Conservation (phyloP, 257 asterid species). For the Primulina tabacum region DNA sequence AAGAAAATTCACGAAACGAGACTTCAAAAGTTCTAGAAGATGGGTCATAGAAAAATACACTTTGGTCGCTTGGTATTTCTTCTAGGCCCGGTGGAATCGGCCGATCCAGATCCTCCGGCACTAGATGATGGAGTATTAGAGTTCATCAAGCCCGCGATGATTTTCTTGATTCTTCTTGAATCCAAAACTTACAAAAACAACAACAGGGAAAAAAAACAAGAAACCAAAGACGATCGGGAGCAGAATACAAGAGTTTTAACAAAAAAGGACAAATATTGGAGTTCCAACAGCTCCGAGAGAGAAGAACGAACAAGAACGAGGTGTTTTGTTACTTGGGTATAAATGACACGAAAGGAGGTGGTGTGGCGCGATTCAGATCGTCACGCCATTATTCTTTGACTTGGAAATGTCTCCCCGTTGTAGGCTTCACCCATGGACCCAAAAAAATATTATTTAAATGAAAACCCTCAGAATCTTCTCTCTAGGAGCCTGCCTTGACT, state of each 20-base stretch:
- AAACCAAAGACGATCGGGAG: neutral
- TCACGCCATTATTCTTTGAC: conserved; percentile 13
- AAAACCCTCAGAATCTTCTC: neutral
- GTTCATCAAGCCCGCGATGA: conserved; percentile 27
- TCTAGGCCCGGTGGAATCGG: conserved; percentile 37
- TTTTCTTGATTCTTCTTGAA: neutral
- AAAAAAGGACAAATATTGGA: neutral
- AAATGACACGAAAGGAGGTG: neutral
- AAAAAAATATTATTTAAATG: no score
- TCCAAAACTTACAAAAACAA: neutral
- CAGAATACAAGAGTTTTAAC: neutral
- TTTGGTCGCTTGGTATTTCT: conserved; percentile 53
- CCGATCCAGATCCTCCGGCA: conserved; percentile 40
- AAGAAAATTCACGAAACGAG: neutral
- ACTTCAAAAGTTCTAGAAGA: neutral
- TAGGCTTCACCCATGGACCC: neutral
- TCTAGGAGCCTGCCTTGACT: neutral
- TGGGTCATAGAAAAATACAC: conserved; percentile 30
- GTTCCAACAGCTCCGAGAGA: neutral
- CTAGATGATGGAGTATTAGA: conserved; percentile 42
- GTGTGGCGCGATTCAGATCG: neutral
- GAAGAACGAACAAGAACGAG: neutral
- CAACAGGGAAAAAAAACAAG: no score
- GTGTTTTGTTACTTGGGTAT: neutral
- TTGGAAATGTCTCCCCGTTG: conserved; percentile 1